Conservation (phyloP, 1,139 yeast species). For the Blastobotrys persicus region DNA sequence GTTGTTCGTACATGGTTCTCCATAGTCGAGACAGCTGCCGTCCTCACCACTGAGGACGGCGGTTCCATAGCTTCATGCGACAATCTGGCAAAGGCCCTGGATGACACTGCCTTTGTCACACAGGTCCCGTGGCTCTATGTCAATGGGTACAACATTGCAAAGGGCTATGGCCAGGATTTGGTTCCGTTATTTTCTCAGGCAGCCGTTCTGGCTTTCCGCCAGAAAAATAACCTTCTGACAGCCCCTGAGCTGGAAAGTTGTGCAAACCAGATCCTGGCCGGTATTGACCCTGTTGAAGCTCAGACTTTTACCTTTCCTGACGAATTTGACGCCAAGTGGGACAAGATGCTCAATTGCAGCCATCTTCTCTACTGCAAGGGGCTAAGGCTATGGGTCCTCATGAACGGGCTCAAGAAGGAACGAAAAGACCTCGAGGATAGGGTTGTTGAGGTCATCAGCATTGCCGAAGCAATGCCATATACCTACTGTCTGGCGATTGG, state of each 20-base stretch:
- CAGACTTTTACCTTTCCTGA: neutral
- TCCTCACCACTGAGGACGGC: constrained; percentile 25
- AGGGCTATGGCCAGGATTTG: constrained; percentile 20
- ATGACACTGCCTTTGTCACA: constrained; percentile 18
- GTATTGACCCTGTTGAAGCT: neutral
- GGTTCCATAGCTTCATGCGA: constrained; percentile 19
- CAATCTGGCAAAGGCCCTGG: constrained; percentile 11
- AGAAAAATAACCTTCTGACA: constrained; percentile 4
- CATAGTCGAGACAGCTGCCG: constrained; percentile 24
- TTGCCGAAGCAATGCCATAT: constrained; percentile 17
- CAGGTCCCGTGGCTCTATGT: constrained; percentile 19
- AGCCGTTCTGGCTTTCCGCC: constrained; percentile 12
- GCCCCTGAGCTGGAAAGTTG: constrained; percentile 6
- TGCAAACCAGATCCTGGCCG: neutral
- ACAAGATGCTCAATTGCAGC: neutral
- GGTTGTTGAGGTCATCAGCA: neutral
- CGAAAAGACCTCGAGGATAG: neutral
- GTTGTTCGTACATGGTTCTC: constrained; percentile 23
- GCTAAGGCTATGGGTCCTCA: neutral
- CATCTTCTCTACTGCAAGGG: constrained; percentile 3
- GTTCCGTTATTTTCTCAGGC: constrained; percentile 19
- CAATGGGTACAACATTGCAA: constrained; percentile 24
- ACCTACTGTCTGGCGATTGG: constrained; percentile 24
- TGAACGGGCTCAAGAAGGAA: neutral
- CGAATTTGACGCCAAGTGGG: neutral